Percentiles rank a stretch among this genome's conserved stretches.
Conservation (phyloP, 2,329 filamentous ascomycete species). For the Colletotrichum tropicicola region DNA sequence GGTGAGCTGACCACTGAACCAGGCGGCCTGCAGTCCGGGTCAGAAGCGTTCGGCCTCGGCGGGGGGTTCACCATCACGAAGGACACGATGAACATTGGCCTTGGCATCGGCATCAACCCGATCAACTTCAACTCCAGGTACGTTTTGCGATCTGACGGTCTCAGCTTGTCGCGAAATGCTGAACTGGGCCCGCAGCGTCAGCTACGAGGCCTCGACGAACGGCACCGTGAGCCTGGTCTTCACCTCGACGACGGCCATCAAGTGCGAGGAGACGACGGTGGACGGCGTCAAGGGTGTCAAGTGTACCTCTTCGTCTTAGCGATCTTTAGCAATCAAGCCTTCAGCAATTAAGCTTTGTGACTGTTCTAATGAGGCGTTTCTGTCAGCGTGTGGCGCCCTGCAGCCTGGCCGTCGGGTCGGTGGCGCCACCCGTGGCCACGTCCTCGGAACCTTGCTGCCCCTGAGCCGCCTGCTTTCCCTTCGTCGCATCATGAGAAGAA, state of each 20-base stretch:
- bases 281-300: slow-evolving; percentile 21
- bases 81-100: slow-evolving; percentile 21
- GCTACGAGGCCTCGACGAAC: slow-evolving; percentile 18
- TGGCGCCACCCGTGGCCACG: too few relatives aligned
- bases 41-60: slow-evolving; percentile 23
- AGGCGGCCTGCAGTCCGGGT: slow-evolving; percentile 23
- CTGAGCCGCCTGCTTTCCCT: too few relatives aligned
- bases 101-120: slow-evolving; percentile 15
- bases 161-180: too few relatives aligned
- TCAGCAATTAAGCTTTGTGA: too few relatives aligned
- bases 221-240: slow-evolving; percentile 15
- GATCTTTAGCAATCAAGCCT: neutral
- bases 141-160: neutral
- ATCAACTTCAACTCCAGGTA: slow-evolving; percentile 20
- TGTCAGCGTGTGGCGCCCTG: too few relatives aligned
- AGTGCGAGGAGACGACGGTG: slow-evolving; percentile 23
- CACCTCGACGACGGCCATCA: slow-evolving; percentile 13
- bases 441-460: too few relatives aligned
- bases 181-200: too few relatives aligned
- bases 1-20: neutral
- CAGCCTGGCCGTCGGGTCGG: too few relatives aligned
- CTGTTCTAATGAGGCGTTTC: too few relatives aligned
- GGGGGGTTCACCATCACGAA: slow-evolving; percentile 25
- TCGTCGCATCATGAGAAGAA: too few relatives aligned
- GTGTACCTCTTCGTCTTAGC: slow-evolving; percentile 8